Evolutionary conservation across 2,329 filamentous ascomycete species (phyloP).

Genomic region (Zasmidium angulare): DNA sequence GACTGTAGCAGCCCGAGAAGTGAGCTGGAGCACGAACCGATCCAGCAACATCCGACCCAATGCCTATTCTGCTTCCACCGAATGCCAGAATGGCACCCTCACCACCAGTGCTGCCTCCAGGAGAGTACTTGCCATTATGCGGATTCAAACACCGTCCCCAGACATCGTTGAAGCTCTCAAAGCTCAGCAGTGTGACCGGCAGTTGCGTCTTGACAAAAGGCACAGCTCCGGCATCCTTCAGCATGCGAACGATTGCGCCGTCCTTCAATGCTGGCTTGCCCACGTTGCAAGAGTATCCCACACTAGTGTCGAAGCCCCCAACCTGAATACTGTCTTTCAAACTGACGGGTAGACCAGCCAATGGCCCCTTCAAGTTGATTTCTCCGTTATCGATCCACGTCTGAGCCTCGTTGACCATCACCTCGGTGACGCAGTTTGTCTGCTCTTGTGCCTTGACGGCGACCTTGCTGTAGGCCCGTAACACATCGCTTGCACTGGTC

Average conservation of each 20-base stretch:
- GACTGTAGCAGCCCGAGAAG: conserved; percentile 83
- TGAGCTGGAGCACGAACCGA: conserved; percentile 85
- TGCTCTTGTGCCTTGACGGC: conserved; percentile 78
- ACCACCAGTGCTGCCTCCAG: conserved; percentile 84
- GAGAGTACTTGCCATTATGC: conserved; percentile 78
- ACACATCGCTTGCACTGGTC: conserved; percentile 67
- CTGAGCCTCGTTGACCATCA: conserved; percentile 78
- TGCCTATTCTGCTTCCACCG: conserved; percentile 78
- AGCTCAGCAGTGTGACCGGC: conserved; percentile 81
- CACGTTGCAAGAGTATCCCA: conserved; percentile 74
- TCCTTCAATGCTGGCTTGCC: conserved; percentile 67
- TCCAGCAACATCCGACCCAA: conserved; percentile 88
- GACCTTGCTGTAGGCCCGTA: conserved; percentile 85
- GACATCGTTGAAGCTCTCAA: conserved; percentile 75
- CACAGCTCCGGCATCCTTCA: conserved; percentile 84
- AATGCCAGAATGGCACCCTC: conserved; percentile 80
- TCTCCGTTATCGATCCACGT: conserved; percentile 61
- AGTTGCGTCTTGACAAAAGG: conserved; percentile 93
- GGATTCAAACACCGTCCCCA: conserved; percentile 85
- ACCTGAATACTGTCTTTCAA: conserved; percentile 77
- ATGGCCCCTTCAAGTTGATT: conserved; percentile 73
- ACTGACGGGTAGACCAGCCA: conserved; percentile 84
- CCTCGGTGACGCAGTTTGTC: conserved; percentile 87
- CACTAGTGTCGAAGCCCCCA: conserved; percentile 76
- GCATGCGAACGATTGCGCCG: conserved; percentile 69